phyloP scores from a whole-genome alignment of 352 stramenopile species.

The Globisporangium takayamanum region DNA sequence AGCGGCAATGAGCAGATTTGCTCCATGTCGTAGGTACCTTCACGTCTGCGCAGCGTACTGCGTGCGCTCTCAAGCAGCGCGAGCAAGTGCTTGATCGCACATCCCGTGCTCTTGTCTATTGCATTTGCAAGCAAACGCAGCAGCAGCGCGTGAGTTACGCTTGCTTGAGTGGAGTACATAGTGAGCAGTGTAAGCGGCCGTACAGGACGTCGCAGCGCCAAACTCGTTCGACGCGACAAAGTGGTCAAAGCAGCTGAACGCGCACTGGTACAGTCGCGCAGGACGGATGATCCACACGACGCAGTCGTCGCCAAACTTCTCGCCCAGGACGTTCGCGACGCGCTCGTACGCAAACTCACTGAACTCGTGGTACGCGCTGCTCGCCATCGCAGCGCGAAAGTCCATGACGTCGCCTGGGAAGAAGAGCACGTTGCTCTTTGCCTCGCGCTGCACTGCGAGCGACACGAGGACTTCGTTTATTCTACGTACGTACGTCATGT shows the following conservation, averaged over 20 bases:
- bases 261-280: slow-evolving; percentile 29
- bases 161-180: not conserved
- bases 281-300: slow-evolving; percentile 63
- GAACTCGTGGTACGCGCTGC: slow-evolving; percentile 32
- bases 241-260: slow-evolving; percentile 58
- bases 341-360: slow-evolving; percentile 51
- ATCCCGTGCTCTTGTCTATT: slow-evolving; percentile 27
- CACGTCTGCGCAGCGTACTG: slow-evolving; percentile 6
- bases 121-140: not conserved
- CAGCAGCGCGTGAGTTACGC: not conserved
- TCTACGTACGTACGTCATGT: slow-evolving; percentile 14
- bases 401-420: slow-evolving; percentile 68
- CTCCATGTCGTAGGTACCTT: not conserved
- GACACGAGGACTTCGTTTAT: slow-evolving; percentile 50
- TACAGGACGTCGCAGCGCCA: slow-evolving; percentile 42
- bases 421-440: slow-evolving; percentile 46
- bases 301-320: slow-evolving; percentile 41
- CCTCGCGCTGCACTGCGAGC: slow-evolving; percentile 13
- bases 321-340: slow-evolving; percentile 30
- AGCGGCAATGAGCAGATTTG: too few relatives aligned
- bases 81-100: slow-evolving; percentile 31
- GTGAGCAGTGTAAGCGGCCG: not conserved
- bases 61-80: slow-evolving; percentile 32
- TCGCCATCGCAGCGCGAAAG: slow-evolving; percentile 35
- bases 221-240: slow-evolving; percentile 53